Evolutionary conservation across 352 stramenopile species (phyloP).

Genomic region (Phytophthora pseudosyringae): DNA sequence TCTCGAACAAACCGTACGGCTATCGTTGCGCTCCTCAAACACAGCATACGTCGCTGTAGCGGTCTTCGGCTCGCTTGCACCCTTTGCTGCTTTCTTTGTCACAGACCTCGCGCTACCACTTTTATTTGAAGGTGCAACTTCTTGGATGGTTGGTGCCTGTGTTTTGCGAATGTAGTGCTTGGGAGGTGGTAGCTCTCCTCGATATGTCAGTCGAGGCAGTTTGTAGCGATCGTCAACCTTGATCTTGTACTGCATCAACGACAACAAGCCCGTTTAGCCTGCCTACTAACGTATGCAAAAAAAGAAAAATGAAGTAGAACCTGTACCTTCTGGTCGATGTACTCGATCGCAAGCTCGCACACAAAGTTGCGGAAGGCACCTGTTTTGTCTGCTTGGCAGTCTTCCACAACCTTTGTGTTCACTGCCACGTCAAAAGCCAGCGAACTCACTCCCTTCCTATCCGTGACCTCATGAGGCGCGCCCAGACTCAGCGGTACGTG

Average conservation of each 20-base stretch:
- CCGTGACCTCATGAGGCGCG: constrained; percentile 72
- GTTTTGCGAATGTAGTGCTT: constrained; percentile 85
- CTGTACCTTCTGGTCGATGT: constrained; percentile 81
- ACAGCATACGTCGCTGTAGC: constrained; percentile 46
- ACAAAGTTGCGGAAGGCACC: constrained; percentile 85
- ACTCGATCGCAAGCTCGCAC: constrained; percentile 81
- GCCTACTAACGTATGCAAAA: not conserved
- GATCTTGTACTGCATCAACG: constrained; percentile 67
- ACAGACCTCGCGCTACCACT: constrained; percentile 11
- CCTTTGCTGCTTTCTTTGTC: constrained; percentile 6
- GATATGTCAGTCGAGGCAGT: constrained; percentile 72
- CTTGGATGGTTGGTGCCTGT: constrained; percentile 75
- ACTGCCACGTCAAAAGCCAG: constrained; percentile 83
- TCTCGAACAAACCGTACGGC: constrained; percentile 39
- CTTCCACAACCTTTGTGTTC: constrained; percentile 75
- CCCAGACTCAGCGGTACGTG: constrained; percentile 79
- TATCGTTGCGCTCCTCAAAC: constrained; percentile 39
- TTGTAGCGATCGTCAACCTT: constrained; percentile 81
- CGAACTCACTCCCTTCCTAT: constrained; percentile 67
- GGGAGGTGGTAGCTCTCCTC: constrained; percentile 62
- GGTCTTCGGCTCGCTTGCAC: constrained; percentile 26
- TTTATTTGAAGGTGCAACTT: constrained; percentile 46
- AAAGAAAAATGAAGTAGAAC: not conserved
- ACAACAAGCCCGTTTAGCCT: constrained; percentile 1
- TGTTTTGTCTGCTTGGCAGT: constrained; percentile 69